phyloP scores from a whole-genome alignment of 805 yeast species.

The Barnettozyma populi region DNA sequence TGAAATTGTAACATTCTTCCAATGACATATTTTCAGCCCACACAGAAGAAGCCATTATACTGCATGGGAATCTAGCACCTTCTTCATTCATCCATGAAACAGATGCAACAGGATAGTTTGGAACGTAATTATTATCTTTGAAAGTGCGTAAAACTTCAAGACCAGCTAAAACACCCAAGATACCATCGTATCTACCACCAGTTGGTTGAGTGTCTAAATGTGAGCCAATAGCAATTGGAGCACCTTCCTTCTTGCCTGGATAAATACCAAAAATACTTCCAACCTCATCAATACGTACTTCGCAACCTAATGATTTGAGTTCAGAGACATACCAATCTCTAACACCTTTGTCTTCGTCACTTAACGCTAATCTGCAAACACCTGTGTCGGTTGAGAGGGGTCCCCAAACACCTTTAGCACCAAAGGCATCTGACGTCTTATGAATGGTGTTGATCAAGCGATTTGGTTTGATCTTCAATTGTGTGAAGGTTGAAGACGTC shows the following conservation, averaged over 20 bases:
- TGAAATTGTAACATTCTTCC: slow-evolving; percentile 45
- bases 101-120: slow-evolving; percentile 62
- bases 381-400: slow-evolving; percentile 49
- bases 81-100: slow-evolving; percentile 75
- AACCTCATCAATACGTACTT: slow-evolving; percentile 53
- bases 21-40: slow-evolving; percentile 51
- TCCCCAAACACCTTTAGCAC: slow-evolving; percentile 64
- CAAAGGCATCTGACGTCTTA: slow-evolving; percentile 49
- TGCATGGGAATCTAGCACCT: slow-evolving; percentile 71
- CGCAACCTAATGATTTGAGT: slow-evolving; percentile 48
- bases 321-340: slow-evolving; percentile 62
- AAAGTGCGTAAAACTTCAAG: slow-evolving; percentile 62
- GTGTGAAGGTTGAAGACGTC: slow-evolving; percentile 1
- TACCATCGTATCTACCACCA: slow-evolving; percentile 75
- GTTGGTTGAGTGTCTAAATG: slow-evolving; percentile 76
- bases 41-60: slow-evolving; percentile 61
- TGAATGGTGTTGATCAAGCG: slow-evolving; percentile 56
- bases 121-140: slow-evolving; percentile 50
- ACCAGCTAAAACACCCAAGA: slow-evolving; percentile 62
- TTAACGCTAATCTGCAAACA: slow-evolving; percentile 57
- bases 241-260: slow-evolving; percentile 46
- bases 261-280: slow-evolving; percentile 66
- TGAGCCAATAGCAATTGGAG: slow-evolving; percentile 66
- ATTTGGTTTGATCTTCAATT: slow-evolving; percentile 29
- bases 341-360: slow-evolving; percentile 57